Evolutionary conservation across 768 basidiomycete species (phyloP).

Genomic region (Tulasnella sp.): DNA sequence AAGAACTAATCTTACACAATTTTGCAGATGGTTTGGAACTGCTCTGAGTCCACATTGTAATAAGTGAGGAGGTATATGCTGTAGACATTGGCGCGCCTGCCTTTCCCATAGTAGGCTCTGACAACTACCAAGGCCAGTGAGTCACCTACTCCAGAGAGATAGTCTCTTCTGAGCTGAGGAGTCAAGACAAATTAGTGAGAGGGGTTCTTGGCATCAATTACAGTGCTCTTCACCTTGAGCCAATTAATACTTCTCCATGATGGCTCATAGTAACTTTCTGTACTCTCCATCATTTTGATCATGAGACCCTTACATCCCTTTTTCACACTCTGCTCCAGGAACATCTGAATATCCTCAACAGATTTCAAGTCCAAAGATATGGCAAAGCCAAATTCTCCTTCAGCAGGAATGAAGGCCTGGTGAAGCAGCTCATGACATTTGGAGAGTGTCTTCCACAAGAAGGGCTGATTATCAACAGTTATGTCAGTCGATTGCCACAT

Average conservation of each 20-base stretch:
- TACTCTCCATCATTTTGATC: conserved; percentile 96
- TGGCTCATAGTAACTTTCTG: conserved; percentile 90
- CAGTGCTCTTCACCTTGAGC: conserved; percentile 62
- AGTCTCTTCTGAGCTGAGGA: conserved; percentile 93
- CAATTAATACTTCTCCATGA: conserved; percentile 93
- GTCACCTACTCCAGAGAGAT: conserved; percentile 91
- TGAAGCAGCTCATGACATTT: conserved; percentile 68
- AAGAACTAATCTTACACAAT: no score
- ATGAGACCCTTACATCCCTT: conserved; percentile 98
- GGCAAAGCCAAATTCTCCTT: conserved; percentile 89
- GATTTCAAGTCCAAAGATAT: conserved; percentile 81
- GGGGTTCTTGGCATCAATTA: neutral
- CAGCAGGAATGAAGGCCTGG: conserved; percentile 68
- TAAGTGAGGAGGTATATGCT: conserved; percentile 97
- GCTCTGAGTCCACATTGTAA: conserved; percentile 88
- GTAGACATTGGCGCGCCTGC: conserved; percentile 94
- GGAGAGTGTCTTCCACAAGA: conserved; percentile 63
- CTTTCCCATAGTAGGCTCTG: conserved; percentile 94
- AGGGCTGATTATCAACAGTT: no score
- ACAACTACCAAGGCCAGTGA: conserved; percentile 97
- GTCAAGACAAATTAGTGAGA: conserved; percentile 1
- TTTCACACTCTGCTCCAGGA: conserved; percentile 93
- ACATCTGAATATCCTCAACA: conserved; percentile 85
- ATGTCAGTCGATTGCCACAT: neutral
- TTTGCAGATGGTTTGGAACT: conserved; percentile 96